phyloP scores from a whole-genome alignment of 805 yeast species.

The Starmerella vitae region DNA sequence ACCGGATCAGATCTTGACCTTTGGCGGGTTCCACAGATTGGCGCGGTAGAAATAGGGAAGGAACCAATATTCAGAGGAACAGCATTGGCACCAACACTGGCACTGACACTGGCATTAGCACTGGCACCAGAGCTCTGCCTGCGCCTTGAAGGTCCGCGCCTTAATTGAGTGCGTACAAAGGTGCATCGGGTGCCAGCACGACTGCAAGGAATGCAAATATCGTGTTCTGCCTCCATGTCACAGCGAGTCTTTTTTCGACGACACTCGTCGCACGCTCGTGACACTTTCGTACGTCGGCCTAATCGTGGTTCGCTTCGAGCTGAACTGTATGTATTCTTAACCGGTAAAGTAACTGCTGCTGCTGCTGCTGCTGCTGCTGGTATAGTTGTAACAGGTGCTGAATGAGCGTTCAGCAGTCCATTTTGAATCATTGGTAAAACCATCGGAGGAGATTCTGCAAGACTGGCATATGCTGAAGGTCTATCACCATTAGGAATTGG shows the following conservation, averaged over 20 bases:
- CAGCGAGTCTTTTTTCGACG: constrained; percentile 35
- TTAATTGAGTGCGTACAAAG: constrained; percentile 44
- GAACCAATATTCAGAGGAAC: no score
- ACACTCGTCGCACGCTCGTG: constrained; percentile 28
- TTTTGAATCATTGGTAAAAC: no score
- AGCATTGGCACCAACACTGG: no score
- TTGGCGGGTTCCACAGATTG: background rate
- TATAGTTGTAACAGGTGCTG: no score
- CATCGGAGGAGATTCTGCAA: no score
- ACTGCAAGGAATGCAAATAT: constrained; percentile 38
- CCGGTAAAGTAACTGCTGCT: no score
- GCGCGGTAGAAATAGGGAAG: no score
- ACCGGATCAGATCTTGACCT: background rate
- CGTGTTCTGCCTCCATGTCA: constrained; percentile 25
- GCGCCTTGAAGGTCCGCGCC: constrained; percentile 51
- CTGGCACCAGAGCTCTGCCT: constrained; percentile 1
- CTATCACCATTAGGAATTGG: background rate
- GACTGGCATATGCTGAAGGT: no score
- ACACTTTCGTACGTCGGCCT: constrained; percentile 21
- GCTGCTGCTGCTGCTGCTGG: no score
- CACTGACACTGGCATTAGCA: no score
- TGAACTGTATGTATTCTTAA: no score
- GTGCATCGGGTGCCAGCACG: constrained; percentile 41
- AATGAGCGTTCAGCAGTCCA: no score
- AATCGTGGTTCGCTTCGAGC: constrained; percentile 3